Evolutionary conservation across 2,329 filamentous ascomycete species (phyloP), one percentile per base, ranked within the genome.

Genomic region (Calonectria crousiana): DNA sequence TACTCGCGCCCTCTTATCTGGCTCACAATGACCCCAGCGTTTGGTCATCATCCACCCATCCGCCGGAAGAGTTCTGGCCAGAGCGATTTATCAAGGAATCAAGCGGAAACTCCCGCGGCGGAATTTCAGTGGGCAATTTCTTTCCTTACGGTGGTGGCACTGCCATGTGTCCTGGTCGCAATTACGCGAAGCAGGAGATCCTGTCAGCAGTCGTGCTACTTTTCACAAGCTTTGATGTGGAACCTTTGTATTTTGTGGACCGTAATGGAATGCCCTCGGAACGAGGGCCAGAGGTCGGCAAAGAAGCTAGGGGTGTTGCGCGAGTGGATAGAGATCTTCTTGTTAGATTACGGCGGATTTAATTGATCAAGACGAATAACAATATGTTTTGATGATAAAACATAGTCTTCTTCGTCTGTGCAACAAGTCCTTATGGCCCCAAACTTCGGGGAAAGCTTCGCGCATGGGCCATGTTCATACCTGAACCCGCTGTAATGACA

Each of bases 151-250:
- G 79, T 20, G 79, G 79, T 2, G 79, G 79, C 2, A 74, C 72
- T 20, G 78, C 77, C 3, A 81, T 81, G 76, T 81, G 79, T n/a
- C 79, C 79, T 0, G 79, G 79, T 1, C 73, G 79, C 3, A 76
- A 80, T 26, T 81, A 79, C 34, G 79, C 79, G 9, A 81, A 80
- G 71, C 79, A 78, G 56, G 79, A 81, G 73, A 81, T 81, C 11
- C 47, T 81, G 13, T 75, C 75, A 14, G 74, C 77, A 34, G 75
- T 76, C 1, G 77, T 74, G 16, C n/a, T 81, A 0, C 73, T 74
- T 68, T 72, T 78, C 44, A 64, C 75, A 6, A 67, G 73, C 1
- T 81, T 81, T 28, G 69, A 81, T 14, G 67, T 80, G 5, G 65
- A 78, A 51, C 75, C 76, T 1, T 14, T 78, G 14, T 38, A 56